Percentiles rank a stretch among this genome's conserved stretches.
Evolutionary conservation across 2,329 filamentous ascomycete genomes (phyloP).

Genomic region (Purpureocillium lavendulum): DNA sequence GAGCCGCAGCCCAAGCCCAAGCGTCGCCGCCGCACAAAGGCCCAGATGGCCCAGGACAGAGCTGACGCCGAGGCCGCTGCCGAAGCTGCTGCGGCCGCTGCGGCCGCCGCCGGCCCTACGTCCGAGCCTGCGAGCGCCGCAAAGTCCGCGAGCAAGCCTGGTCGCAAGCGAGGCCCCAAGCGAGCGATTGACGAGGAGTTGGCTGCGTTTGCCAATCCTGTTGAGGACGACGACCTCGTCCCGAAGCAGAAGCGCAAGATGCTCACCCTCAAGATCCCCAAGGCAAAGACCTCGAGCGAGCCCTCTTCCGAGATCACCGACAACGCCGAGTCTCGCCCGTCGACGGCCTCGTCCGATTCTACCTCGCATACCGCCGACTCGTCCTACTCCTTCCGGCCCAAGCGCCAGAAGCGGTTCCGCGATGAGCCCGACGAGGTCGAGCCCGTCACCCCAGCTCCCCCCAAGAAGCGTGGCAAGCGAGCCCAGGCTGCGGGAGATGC

Average conservation of each 20-base stretch:
- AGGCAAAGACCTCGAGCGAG: slow-evolving; percentile 29
- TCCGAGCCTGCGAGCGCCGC: neutral
- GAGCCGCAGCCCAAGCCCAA: slow-evolving; percentile 12
- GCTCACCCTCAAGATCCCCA: slow-evolving; percentile 31
- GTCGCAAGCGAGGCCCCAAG: slow-evolving; percentile 1
- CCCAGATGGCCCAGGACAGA: no score
- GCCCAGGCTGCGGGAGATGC: slow-evolving; percentile 1
- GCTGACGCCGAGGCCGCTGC: slow-evolving; percentile 1
- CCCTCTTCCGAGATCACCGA: slow-evolving; percentile 26
- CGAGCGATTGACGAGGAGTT: neutral
- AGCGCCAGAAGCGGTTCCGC: slow-evolving; percentile 45
- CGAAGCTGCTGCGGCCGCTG: slow-evolving; percentile 2
- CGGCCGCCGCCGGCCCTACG: slow-evolving; percentile 2
- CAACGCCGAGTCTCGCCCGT: slow-evolving; percentile 41
- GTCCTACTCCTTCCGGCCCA: slow-evolving; percentile 44
- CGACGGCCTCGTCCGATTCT: slow-evolving; percentile 44
- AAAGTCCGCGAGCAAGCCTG: neutral
- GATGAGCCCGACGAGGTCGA: slow-evolving; percentile 37
- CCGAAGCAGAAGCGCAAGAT: slow-evolving; percentile 14
- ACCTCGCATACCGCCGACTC: slow-evolving; percentile 41
- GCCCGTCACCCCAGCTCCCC: slow-evolving; percentile 23
- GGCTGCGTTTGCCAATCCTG: neutral
- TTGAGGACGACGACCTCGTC: neutral
- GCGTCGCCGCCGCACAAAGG: slow-evolving; percentile 14
- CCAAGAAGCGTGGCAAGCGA: slow-evolving; percentile 29